Base-by-base conservation (phyloP, 1,139 yeast species). In the Geotrichum australiense region DNA sequence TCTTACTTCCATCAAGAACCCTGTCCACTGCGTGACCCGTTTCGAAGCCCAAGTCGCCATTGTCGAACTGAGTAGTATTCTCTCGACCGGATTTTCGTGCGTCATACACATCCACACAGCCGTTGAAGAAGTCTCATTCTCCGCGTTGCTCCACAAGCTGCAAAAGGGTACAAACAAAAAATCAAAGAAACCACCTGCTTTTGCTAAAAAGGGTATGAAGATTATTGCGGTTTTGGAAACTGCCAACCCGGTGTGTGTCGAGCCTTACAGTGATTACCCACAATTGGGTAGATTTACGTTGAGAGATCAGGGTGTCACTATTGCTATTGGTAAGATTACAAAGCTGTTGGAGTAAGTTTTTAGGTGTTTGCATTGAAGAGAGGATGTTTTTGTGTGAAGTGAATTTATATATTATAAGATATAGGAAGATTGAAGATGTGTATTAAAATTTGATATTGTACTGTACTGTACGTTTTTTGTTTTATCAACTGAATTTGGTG, bases 91-190 rank as follows among this genome's bases (percentile, higher is more conserved):
- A 49, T 91, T 80, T 70, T 79, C 96, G 10, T 91, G 98, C 75
- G 96, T 91, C 47, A 89, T 91, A 96, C 98, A 91, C 61, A 81
- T 91, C 58, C 98, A 93, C 70, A 86, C 98, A 39, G 97, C 98
- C 43, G 86, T 91, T 58, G 97, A 91, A 67, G 98, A 91, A 67
- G 96, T 91, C 43, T 74, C 74, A 34, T 77, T 91, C 61, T 73
- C 80, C 41, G 80, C 80, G 59, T 75, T 91, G 63, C 73, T 89
- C 62, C 97, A 91, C 69, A 87, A 89, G 67, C 73, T 91, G 58
- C 96, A 91, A 65, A 89, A 83, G 71, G 96, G 96, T 50, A 89
- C 98, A 45, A 89, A 89, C 73, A 82, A 96, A 70, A 84, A 80
- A 66, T 84, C 95, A 49, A 91, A 87, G 75, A 87, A 85, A 64